Base-by-base conservation (phyloP, 2,329 filamentous ascomycete genomes). In the Atkinsonella texensis region DNA sequence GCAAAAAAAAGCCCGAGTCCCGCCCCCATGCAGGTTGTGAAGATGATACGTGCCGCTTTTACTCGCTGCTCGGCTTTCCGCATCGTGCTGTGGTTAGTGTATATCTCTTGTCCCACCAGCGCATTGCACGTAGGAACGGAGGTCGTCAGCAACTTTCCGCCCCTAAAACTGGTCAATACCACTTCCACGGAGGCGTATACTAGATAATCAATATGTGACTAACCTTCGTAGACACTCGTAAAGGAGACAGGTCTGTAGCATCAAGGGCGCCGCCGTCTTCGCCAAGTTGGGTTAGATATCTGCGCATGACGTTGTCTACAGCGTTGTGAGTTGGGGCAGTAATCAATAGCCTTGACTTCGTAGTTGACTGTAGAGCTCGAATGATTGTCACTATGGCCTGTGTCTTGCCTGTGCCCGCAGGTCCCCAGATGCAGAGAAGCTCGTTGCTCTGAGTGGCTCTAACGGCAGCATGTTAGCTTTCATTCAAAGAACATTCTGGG, bases 371-470 rank as follows among this genome's bases (percentile, higher is more conserved):
- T 40, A 40, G 13, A 40, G 38, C n/a, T 40, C 15, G 38, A 40
- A 40, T 40, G 38, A 40, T 40, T 40, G 38, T 12, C 38, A 39
- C 38, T 7, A 39, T 39, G 11, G 38, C 15, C n/a, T 39, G 38
- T 6, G 38, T 39, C 12, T 39, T 39, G 38, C 38, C 38, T 17
- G 38, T 6, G 64, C 71, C 72, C 1, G 70, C 70, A 12, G 71
- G 69, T 0, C 70, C 70, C 70, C 71, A 73, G 3, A 73, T 60
- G 44, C 67, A 71, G 2, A 66, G 66, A 2, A 73, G 54, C 4
- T 61, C 57, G 46, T 61, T 55, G 1, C 44, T 58, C 32, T 70
- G 53, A 3, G 68, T 39, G 3, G 56, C 17, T 1, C 48, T 20
- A 1, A 59, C 52, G 2, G 59, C 58, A 1, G 40, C 9, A 12